These are phyloP conservation scores for Apiospora koreana DNA, from an alignment of 2,329 filamentous ascomycete genomes.

Conservation along the genomic window DNA sequence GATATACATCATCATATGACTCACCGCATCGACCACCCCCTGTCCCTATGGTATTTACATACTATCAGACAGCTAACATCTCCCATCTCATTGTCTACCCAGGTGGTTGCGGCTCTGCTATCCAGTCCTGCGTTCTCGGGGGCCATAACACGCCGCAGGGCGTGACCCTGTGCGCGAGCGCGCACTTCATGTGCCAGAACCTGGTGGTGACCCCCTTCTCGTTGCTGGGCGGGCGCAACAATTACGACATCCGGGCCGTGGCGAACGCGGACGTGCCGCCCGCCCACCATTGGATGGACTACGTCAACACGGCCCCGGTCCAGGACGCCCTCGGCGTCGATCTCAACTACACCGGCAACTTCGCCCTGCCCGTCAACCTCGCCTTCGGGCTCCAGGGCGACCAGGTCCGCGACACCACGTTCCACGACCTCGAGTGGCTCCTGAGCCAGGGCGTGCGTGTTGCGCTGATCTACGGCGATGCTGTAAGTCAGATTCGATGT, in stretches of 20 bases:
- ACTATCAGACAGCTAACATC: neutral
- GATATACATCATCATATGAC: slow-evolving; percentile 12
- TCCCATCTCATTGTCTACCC: neutral
- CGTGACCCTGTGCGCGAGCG: neutral
- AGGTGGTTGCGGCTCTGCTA: neutral
- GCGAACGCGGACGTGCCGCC: slow-evolving; percentile 46
- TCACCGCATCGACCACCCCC: no score
- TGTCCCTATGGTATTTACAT: neutral
- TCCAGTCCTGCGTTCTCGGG: neutral
- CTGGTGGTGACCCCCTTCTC: neutral
- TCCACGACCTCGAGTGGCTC: slow-evolving; percentile 27
- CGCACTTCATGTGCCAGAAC: neutral
- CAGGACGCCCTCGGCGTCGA: slow-evolving; percentile 59
- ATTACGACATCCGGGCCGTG: slow-evolving; percentile 32
- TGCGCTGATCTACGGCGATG: slow-evolving; percentile 42
- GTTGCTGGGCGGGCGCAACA: slow-evolving; percentile 51
- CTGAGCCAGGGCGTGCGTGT: slow-evolving; percentile 24
- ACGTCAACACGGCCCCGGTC: slow-evolving; percentile 53
- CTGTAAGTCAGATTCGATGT: slow-evolving; percentile 23
- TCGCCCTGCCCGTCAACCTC: slow-evolving; percentile 45
- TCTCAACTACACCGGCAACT: slow-evolving; percentile 58
- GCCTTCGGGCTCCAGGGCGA: slow-evolving; percentile 59
- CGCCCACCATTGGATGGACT: slow-evolving; percentile 49
- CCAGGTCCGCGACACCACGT: slow-evolving; percentile 36
- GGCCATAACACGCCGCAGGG: neutral